Percentiles rank a stretch among this genome's conserved stretches.
These are phyloP conservation scores for Manihot esculenta DNA, from an alignment of 441 rosid species.

Conservation along the genomic window DNA sequence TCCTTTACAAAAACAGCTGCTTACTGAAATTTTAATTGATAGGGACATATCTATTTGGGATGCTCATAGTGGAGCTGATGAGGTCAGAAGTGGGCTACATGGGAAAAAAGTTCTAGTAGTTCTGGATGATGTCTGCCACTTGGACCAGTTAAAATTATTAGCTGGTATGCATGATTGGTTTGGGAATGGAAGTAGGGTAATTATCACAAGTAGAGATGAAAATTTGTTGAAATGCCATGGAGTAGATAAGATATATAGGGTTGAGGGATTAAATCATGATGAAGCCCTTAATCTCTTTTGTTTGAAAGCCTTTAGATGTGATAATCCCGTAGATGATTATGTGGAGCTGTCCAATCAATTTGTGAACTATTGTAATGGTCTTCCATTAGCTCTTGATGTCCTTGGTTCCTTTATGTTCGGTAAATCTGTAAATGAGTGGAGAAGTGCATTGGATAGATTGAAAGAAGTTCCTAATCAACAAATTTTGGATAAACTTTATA, in stretches of 20 bases:
- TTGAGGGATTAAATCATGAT: slow-evolving; percentile 1
- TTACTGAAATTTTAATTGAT: not conserved
- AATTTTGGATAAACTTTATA: slow-evolving; percentile 10
- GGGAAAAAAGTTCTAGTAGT: slow-evolving; percentile 5
- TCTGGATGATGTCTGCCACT: slow-evolving; percentile 17
- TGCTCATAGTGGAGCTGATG: not conserved
- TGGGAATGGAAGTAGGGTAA: slow-evolving; percentile 15
- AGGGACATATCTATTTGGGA: not conserved
- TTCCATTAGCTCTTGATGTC: slow-evolving; percentile 18
- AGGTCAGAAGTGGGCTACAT: not conserved
- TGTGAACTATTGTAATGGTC: slow-evolving; percentile 11
- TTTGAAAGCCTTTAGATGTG: slow-evolving; percentile 8
- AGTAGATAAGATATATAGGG: slow-evolving; percentile 10
- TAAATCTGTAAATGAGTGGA: slow-evolving; percentile 12
- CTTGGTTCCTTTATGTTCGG: slow-evolving; percentile 14
- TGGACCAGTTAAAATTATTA: slow-evolving; percentile 7
- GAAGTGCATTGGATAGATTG: slow-evolving; percentile 6
- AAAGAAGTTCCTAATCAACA: slow-evolving; percentile 14
- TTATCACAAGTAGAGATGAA: slow-evolving; percentile 7
- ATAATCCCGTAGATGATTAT: not conserved
- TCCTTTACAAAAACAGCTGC: slow-evolving; percentile 14
- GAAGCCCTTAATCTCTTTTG: slow-evolving; percentile 14
- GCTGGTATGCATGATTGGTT: slow-evolving; percentile 12
- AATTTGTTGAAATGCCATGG: slow-evolving; percentile 1
- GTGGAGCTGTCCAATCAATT: not conserved